These are phyloP conservation scores for Psilocybe tampanensis DNA, from an alignment of 768 basidiomycete genomes.

Conservation along the genomic window DNA sequence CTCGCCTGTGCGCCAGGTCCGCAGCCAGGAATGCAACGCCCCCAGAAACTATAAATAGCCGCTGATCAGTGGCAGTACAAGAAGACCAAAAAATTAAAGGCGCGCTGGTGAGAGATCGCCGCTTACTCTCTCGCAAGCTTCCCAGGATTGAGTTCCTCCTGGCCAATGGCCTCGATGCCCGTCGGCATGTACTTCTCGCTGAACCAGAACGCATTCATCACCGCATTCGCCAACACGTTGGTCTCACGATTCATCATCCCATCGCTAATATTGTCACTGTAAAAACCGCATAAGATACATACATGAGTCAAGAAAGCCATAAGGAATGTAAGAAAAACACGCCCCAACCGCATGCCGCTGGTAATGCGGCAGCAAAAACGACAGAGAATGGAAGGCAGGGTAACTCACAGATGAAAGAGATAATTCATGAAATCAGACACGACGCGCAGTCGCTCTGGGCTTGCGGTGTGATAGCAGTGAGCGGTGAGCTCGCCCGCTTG, in stretches of 20 bases:
- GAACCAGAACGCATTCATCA: constrained; percentile 73
- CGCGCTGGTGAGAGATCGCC: not conserved
- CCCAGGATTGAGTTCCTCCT: constrained; percentile 54
- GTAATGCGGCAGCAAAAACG: not conserved
- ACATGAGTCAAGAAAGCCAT: constrained; percentile 12
- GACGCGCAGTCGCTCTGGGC: constrained; percentile 60
- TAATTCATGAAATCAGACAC: constrained; percentile 72
- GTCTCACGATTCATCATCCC: constrained; percentile 73
- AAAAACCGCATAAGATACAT: constrained; percentile 10
- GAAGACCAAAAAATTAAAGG: not conserved
- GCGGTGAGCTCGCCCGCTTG: constrained; percentile 71
- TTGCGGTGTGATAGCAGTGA: constrained; percentile 59
- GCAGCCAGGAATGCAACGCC: constrained; percentile 58
- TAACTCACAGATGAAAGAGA: constrained; percentile 51
- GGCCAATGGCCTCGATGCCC: constrained; percentile 33
- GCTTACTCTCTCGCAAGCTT: constrained; percentile 72
- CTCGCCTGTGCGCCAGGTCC: constrained; percentile 62
- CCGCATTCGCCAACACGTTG: constrained; percentile 57
- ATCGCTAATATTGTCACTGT: constrained; percentile 74
- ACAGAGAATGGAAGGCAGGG: constrained; percentile 4
- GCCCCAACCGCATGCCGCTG: not conserved
- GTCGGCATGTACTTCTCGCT: constrained; percentile 54
- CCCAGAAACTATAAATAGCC: constrained; percentile 57
- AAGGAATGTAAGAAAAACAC: not conserved
- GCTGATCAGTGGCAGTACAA: not conserved